phyloP scores from a whole-genome alignment of 176 grass and related monocot species.

The Rhynchospora pubera region DNA sequence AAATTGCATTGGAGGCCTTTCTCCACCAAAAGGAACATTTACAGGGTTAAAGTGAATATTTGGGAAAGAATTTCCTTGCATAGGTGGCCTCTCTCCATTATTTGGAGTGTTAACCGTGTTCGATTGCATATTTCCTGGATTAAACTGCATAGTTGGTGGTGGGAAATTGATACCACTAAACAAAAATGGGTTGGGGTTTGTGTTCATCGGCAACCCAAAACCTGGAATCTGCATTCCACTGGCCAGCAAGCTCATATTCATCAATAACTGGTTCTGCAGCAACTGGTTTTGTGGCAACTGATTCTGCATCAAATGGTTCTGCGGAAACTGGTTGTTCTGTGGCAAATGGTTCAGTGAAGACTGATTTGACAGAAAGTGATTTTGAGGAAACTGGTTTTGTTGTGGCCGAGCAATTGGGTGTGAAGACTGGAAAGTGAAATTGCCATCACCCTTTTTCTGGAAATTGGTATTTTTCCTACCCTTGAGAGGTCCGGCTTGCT shows the following conservation, averaged over 20 bases:
- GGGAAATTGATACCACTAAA: slow-evolving; percentile 1
- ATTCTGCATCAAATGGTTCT: background rate
- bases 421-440: background rate
- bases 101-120: background rate
- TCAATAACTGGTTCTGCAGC: slow-evolving; percentile 18
- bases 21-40: background rate
- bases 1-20: background rate
- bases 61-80: slow-evolving; percentile 11
- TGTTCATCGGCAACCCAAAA: slow-evolving; percentile 3
- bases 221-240: background rate
- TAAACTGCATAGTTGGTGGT: slow-evolving; percentile 10
- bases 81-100: background rate
- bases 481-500: background rate
- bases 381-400: background rate
- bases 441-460: background rate
- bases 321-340: background rate
- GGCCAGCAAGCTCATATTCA: background rate
- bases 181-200: slow-evolving; percentile 6
- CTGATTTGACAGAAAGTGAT: background rate
- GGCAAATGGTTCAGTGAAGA: background rate
- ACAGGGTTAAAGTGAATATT: slow-evolving; percentile 4
- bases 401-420: background rate
- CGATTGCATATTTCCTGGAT: slow-evolving; percentile 15
- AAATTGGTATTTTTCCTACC: background rate
- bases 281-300: background rate